Evolutionary conservation across 2,329 filamentous ascomycete genomes (phyloP), one percentile per base, ranked within the genome.

Genomic region (Teratosphaeria epicoccoides): DNA sequence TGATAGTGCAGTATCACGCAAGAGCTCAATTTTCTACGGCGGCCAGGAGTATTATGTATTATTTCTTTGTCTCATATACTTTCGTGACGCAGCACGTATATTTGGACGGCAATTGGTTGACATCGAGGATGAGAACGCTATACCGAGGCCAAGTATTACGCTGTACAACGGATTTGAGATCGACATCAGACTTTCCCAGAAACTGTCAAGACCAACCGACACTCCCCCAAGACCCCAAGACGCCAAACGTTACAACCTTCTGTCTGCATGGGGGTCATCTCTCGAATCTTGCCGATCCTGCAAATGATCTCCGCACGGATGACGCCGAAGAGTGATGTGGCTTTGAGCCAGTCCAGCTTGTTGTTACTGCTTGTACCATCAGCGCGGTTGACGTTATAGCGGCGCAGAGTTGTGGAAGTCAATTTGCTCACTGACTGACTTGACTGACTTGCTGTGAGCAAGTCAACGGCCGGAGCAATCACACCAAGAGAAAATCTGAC

Each of bases 21-120:
- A 12, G 23, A 25, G 7, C 5, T 12, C 9, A 47, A 24, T 12
- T 47, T n/a, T 1, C n/a, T 17, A 2, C 4, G 33, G n/a, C 33
- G n/a, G 33, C 6, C 14, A 17, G 9, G 47, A 43, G 6, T n/a
- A 49, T 43, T 49, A 49, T 49, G 47, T 49, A 49, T 49, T 22
- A 10, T 20, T 40, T 6, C n/a, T 17, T 17, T 40, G 33, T 9
- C 33, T 20, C 33, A 20, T 7, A 40, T 20, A 40, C n/a, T 22
- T 40, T 6, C 10, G n/a, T 40, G 33, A 40, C 33, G 17, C 17
- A 20, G 6, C 33, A 4, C 2, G 2, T 40, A 40, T 17, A 17
- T 17, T 40, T 17, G n/a, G n/a, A 40, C n/a, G n/a, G 14, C 33
- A 40, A 40, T 40, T 40, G 33, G 33, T 40, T 20, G 33, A 20